Percentiles rank a stretch among this genome's conserved stretches.
Conservation (phyloP, 2,329 filamentous ascomycete genomes). For the Penicillium sp. region DNA sequence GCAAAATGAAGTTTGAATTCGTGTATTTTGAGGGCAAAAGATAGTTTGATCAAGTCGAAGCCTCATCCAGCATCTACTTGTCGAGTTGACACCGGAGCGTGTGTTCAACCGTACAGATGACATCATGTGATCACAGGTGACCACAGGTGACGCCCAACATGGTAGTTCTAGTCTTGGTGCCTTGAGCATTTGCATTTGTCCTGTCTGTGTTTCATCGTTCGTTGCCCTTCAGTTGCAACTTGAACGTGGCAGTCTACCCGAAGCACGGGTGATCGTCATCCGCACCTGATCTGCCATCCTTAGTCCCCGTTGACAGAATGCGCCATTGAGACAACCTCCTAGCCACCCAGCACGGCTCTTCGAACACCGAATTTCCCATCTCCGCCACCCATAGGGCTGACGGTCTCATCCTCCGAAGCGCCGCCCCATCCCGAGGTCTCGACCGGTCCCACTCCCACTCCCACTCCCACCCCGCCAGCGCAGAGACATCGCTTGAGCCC, state of each 20-base stretch:
- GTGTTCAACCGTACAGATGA: no score
- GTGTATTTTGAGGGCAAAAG: no score
- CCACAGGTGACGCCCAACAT: no score
- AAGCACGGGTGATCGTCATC: background rate
- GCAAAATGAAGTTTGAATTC: no score
- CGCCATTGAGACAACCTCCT: constrained; percentile 1
- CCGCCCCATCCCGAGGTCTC: constrained; percentile 21
- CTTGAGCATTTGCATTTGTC: background rate
- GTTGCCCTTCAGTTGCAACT: background rate
- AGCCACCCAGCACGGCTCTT: background rate
- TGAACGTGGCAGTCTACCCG: background rate
- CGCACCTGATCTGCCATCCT: constrained; percentile 18
- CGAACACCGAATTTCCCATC: background rate
- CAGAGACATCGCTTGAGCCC: constrained; percentile 15
- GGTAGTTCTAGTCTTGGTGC: no score
- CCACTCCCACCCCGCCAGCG: constrained; percentile 18
- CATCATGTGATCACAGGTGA: background rate
- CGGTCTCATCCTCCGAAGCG: constrained; percentile 19
- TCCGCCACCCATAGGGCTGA: constrained; percentile 18
- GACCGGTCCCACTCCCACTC: constrained; percentile 16
- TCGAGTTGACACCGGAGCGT: no score
- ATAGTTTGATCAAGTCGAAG: no score
- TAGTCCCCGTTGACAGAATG: background rate
- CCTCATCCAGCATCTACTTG: no score
- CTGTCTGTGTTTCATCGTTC: background rate